Evolutionary conservation across 2,329 filamentous ascomycete species (phyloP).

Genomic region (Fusarium heterosporum): DNA sequence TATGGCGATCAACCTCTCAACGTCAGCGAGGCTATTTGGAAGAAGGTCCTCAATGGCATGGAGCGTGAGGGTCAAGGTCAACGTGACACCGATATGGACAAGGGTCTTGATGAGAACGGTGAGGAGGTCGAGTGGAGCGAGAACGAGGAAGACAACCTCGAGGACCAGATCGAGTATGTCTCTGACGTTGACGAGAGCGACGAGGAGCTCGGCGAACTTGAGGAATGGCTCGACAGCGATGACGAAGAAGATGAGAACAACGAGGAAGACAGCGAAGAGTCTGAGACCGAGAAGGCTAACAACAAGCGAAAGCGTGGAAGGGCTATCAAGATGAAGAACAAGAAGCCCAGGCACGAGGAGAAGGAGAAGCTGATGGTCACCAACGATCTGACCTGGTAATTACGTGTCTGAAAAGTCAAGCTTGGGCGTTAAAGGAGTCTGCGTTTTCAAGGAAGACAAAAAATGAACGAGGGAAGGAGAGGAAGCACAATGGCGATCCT

Average conservation of each 20-base stretch:
- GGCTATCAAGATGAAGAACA: slow-evolving; percentile 60
- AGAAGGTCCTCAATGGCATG: slow-evolving; percentile 91
- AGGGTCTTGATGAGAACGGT: slow-evolving; percentile 84
- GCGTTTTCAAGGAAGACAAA: slow-evolving; percentile 15
- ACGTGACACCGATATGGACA: slow-evolving; percentile 88
- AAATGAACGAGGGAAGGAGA: slow-evolving; percentile 10
- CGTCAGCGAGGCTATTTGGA: slow-evolving; percentile 95
- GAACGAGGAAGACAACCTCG: slow-evolving; percentile 77
- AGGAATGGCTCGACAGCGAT: slow-evolving; percentile 91
- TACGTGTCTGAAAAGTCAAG: slow-evolving; percentile 15
- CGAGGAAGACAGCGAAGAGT: slow-evolving; percentile 69
- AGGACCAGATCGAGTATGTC: slow-evolving; percentile 89
- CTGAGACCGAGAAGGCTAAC: slow-evolving; percentile 66
- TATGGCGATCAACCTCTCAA: slow-evolving; percentile 96
- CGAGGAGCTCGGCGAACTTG: slow-evolving; percentile 81
- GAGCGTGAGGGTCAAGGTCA: slow-evolving; percentile 87
- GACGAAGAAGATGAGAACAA: slow-evolving; percentile 69
- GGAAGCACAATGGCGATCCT: background rate
- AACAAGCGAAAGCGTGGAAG: slow-evolving; percentile 66
- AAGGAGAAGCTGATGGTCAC: slow-evolving; percentile 64
- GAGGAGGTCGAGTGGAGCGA: slow-evolving; percentile 75
- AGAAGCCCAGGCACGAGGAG: slow-evolving; percentile 68
- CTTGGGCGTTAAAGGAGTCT: slow-evolving; percentile 46
- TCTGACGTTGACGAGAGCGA: slow-evolving; percentile 89
- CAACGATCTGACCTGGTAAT: slow-evolving; percentile 58